Percentiles rank a stretch among this genome's conserved stretches.
Conservation (phyloP, 441 rosid genomes). For the Jatropha podagrica region DNA sequence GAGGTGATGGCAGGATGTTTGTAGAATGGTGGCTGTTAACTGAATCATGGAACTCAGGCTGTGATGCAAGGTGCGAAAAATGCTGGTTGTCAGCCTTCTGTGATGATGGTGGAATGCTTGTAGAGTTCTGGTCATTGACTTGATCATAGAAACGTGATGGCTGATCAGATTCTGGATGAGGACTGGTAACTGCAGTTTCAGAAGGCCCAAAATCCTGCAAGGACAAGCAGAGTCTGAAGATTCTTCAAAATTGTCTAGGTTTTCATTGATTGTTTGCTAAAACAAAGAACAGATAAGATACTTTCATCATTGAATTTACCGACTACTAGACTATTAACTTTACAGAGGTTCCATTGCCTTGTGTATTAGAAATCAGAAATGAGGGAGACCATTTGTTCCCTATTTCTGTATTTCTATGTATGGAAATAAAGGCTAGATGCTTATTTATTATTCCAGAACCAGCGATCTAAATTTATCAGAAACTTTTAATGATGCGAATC, state of each 20-base stretch:
- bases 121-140: slow-evolving; percentile 31
- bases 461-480: not conserved
- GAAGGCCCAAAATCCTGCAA: slow-evolving; percentile 61
- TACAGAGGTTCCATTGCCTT: not conserved
- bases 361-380: not conserved
- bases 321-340: not conserved
- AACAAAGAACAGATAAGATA: not conserved
- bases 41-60: slow-evolving; percentile 46
- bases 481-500: not conserved
- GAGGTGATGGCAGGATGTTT: slow-evolving; percentile 45
- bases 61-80: slow-evolving; percentile 32
- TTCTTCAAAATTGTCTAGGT: not conserved
- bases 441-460: not conserved
- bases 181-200: slow-evolving; percentile 43
- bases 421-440: not conserved
- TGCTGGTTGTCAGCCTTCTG: slow-evolving; percentile 29
- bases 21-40: slow-evolving; percentile 39
- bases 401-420: not conserved
- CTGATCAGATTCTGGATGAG: slow-evolving; percentile 46
- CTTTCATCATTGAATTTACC: not conserved
- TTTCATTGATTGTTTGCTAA: slow-evolving; percentile 4
- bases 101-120: slow-evolving; percentile 28
- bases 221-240: slow-evolving; percentile 8
- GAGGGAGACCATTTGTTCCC: not conserved
- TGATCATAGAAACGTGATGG: slow-evolving; percentile 40